Conservation (phyloP, 179 eudicot species). For the Heliamphora pulchella region DNA sequence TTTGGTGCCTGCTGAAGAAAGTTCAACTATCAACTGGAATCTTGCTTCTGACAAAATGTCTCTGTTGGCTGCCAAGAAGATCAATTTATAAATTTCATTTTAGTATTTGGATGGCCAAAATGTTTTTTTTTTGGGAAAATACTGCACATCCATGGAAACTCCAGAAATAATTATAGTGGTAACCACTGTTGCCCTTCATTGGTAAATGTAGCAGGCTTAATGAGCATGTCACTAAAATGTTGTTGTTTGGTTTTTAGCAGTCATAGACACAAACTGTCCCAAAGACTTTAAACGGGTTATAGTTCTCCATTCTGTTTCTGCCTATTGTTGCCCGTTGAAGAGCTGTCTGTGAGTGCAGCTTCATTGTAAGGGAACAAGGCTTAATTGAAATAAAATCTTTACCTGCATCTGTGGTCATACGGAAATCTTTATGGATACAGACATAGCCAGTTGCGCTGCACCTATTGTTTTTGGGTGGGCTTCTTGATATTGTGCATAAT, state of each 20-base stretch:
- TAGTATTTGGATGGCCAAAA: no score
- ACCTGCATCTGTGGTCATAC: neutral
- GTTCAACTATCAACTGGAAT: no score
- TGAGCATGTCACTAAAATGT: neutral
- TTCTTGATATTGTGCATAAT: neutral
- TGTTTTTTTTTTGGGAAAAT: no score
- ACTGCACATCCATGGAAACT: no score
- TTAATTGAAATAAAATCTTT: neutral
- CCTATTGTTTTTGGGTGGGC: neutral
- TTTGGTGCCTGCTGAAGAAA: no score
- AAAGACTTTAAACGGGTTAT: neutral
- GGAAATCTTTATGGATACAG: neutral
- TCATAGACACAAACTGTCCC: neutral
- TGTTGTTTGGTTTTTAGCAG: neutral
- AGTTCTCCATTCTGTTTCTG: neutral
- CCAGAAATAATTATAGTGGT: no score
- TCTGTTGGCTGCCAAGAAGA: no score
- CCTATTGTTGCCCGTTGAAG: neutral
- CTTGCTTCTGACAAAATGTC: no score
- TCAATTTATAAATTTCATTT: no score
- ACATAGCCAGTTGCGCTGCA: neutral
- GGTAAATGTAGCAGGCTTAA: no score
- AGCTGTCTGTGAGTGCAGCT: neutral
- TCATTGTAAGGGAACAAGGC: neutral
- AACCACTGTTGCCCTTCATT: no score